Evolutionary conservation across 2,329 filamentous ascomycete species (phyloP).

Genomic region (Penicillium corylophilum): DNA sequence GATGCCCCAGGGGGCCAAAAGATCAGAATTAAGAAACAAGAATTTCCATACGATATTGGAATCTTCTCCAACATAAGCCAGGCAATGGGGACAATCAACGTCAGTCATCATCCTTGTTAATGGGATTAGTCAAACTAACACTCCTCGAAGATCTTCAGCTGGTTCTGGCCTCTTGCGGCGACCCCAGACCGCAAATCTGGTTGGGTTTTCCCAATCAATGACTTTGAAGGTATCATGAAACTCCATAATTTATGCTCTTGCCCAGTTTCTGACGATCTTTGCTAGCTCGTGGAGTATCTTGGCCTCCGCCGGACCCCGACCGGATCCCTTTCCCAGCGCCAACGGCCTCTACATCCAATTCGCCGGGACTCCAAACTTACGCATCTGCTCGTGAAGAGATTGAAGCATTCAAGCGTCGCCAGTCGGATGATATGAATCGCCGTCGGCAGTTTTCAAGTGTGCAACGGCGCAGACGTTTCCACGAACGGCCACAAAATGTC

Average conservation of each 20-base stretch:
- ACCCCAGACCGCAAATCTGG: conserved; percentile 51
- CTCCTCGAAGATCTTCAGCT: conserved; percentile 46
- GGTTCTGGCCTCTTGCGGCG: conserved; percentile 61
- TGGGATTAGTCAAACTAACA: conserved; percentile 4
- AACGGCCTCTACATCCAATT: conserved; percentile 24
- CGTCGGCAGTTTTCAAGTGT: conserved; percentile 37
- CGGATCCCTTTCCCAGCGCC: conserved; percentile 42
- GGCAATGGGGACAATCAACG: conserved; percentile 57
- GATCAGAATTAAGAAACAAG: conserved; percentile 57
- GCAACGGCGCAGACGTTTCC: conserved; percentile 43
- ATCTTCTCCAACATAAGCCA: conserved; percentile 60
- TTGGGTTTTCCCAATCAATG: conserved; percentile 57
- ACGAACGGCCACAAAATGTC: conserved; percentile 35
- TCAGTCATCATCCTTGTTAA: conserved; percentile 24
- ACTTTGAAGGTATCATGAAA: conserved; percentile 54
- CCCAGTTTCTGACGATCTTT: background rate
- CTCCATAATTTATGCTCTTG: background rate
- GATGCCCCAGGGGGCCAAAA: conserved; percentile 57
- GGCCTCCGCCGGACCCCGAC: conserved; percentile 53
- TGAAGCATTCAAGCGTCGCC: conserved; percentile 55
- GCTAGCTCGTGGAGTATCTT: conserved; percentile 38
- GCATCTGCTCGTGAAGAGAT: conserved; percentile 45
- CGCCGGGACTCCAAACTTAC: conserved; percentile 20
- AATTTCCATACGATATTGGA: conserved; percentile 66
- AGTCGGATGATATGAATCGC: conserved; percentile 52